Percentiles rank a stretch among this genome's conserved stretches.
phyloP scores from a whole-genome alignment of 1,284 basidiomycete genomes.

The Naganishia albida region DNA sequence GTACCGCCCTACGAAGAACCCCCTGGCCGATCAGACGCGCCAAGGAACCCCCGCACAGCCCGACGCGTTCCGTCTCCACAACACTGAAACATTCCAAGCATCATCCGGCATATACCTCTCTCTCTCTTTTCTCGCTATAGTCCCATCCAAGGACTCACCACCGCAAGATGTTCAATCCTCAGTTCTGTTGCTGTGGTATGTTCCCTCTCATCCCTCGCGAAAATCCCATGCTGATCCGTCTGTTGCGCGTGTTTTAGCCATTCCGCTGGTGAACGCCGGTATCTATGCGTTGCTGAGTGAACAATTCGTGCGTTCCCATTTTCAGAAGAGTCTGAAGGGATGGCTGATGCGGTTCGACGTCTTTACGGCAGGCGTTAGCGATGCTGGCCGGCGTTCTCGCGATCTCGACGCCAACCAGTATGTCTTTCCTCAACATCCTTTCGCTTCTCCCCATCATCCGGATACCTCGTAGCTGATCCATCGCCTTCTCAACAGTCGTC shows the following conservation, averaged over 20 bases:
- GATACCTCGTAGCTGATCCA: constrained; percentile 19
- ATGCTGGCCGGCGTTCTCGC: constrained; percentile 74
- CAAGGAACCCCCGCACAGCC: constrained; percentile 4
- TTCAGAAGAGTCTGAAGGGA: neutral
- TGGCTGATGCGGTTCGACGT: constrained; percentile 3
- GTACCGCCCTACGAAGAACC: neutral
- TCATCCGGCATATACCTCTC: neutral
- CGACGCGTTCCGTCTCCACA: neutral
- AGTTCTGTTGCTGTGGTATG: constrained; percentile 53
- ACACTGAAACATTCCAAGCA: constrained; percentile 10
- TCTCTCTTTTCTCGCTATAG: neutral
- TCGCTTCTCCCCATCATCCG: constrained; percentile 27
- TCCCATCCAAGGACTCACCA: neutral
- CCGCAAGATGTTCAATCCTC: constrained; percentile 45
- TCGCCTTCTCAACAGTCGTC: constrained; percentile 63
- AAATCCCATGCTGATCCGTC: constrained; percentile 4
- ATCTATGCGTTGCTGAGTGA: constrained; percentile 77
- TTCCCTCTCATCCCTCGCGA: constrained; percentile 8
- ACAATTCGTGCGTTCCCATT: constrained; percentile 60
- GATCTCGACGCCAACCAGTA: constrained; percentile 74
- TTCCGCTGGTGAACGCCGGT: constrained; percentile 81
- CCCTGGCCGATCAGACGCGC: neutral
- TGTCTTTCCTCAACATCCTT: constrained; percentile 44
- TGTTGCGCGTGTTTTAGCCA: constrained; percentile 62
- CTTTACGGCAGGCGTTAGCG: constrained; percentile 56